Conservation (phyloP, 2,329 filamentous ascomycete species). For the Falciphora oryzae region DNA sequence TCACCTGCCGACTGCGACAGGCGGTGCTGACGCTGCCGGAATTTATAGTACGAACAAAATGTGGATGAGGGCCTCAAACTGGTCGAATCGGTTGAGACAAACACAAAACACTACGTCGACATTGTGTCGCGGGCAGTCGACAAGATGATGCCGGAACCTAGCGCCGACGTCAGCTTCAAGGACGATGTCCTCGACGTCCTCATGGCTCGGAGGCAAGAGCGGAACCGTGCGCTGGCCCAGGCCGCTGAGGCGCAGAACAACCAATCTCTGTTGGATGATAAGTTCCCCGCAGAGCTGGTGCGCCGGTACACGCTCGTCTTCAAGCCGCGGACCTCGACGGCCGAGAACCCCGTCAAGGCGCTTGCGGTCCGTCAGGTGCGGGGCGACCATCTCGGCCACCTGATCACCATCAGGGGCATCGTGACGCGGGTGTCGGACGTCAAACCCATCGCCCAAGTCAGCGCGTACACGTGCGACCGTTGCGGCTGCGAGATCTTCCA, state of each 20-base stretch:
- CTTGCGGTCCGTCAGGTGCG: constrained; percentile 90
- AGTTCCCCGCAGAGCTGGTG: constrained; percentile 88
- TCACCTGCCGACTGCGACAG: background rate
- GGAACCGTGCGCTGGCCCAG: constrained; percentile 71
- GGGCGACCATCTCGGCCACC: constrained; percentile 84
- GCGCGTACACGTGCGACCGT: constrained; percentile 94
- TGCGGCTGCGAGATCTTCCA: constrained; percentile 98
- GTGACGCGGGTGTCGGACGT: constrained; percentile 94
- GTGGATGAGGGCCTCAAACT: constrained; percentile 64
- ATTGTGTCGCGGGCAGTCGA: constrained; percentile 85
- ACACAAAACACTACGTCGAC: constrained; percentile 94
- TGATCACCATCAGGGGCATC: constrained; percentile 93
- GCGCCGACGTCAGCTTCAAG: constrained; percentile 81
- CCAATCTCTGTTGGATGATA: constrained; percentile 60
- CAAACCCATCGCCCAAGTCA: constrained; percentile 95
- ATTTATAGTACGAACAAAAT: constrained; percentile 64
- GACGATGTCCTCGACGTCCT: constrained; percentile 96
- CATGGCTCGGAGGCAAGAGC: constrained; percentile 82
- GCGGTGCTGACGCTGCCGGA: background rate
- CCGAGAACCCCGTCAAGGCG: constrained; percentile 55
- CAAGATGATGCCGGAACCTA: constrained; percentile 73
- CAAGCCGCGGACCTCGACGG: constrained; percentile 76
- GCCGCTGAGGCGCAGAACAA: constrained; percentile 62
- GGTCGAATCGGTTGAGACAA: constrained; percentile 78
- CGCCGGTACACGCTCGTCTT: constrained; percentile 94